Evolutionary conservation across 495 filamentous ascomycete species (phyloP).

Genomic region (Daldinia concentrica): DNA sequence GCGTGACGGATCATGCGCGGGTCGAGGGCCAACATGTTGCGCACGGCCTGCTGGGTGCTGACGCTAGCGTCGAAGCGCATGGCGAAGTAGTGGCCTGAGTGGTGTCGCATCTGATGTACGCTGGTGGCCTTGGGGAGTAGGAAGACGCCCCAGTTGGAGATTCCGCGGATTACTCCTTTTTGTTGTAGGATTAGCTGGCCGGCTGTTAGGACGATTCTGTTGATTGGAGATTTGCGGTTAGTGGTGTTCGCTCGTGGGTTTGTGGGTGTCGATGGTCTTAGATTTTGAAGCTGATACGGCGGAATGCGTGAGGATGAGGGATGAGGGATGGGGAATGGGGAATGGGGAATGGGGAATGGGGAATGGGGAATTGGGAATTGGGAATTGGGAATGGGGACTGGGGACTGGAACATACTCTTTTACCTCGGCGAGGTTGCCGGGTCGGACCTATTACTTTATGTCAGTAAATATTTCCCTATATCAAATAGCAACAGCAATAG

Average conservation of each 20-base stretch:
- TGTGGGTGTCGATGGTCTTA: background rate
- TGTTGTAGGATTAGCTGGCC: slow-evolving; percentile 82
- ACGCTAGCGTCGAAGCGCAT: slow-evolving; percentile 90
- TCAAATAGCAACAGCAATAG: background rate
- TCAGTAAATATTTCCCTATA: slow-evolving; percentile 29
- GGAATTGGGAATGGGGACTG: no score
- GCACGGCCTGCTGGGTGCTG: slow-evolving; percentile 73
- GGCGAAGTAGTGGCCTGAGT: slow-evolving; percentile 92
- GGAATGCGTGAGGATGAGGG: background rate
- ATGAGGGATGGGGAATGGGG: no score
- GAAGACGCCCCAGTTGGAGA: slow-evolving; percentile 94
- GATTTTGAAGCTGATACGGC: background rate
- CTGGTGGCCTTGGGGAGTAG: slow-evolving; percentile 77
- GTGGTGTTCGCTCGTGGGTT: background rate
- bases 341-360: background rate
- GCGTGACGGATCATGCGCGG: slow-evolving; percentile 88
- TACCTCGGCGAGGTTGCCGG: slow-evolving; percentile 85
- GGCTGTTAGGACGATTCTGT: slow-evolving; percentile 86
- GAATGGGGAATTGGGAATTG: no score
- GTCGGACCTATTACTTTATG: slow-evolving; percentile 73
- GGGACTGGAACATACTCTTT: slow-evolving; percentile 75
- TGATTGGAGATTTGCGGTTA: background rate
- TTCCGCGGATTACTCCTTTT: slow-evolving; percentile 90
- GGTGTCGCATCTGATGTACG: slow-evolving; percentile 81
- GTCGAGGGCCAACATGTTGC: slow-evolving; percentile 81